Evolutionary conservation across 257 asterid species (phyloP), one percentile per base, ranked within the genome.

Genomic region (Lantana camara): DNA sequence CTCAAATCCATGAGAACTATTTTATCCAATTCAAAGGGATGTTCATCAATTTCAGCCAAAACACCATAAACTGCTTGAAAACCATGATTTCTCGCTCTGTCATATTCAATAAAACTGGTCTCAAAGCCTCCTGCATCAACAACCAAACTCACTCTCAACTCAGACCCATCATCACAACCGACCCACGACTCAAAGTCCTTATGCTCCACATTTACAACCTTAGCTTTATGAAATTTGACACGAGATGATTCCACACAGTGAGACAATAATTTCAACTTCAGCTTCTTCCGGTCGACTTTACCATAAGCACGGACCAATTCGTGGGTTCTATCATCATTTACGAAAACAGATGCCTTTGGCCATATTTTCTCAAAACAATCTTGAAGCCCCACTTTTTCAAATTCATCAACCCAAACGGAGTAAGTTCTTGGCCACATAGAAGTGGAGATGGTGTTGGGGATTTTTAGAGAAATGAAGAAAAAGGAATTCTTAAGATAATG

Each of bases 1-100:
- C 89, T 77, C 85, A 81, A 79, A 72, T 79, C 89, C 85, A 82
- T 77, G 11, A 82, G 76, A 45, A 79, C 73, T 80, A 82, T 77
- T 66, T 79, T 77, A 53, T 79, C 85, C 72, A 82, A 65, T 70
- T 82, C 82, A 70, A 77, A 82, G 1, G 83, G 85, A 67, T 82
- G 89, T 58, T 38, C 34, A 17, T 82, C 83, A 21, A 82, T 85
- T 55, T 79, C 78, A 9, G 83, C 89, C 17, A 82, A 53, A 66
- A 82, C 70, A 9, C 85, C 89, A 67, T 82, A 83, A 45, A 83
- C 89, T 35, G 79, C 69, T 51, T 82, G 85, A 57, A 62, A 79
- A 7, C 89, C 85, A 38, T 69, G 80, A 47, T 72, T 82, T 79
- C 83, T 79, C 29, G 75, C 73, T 63, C 63, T 77, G 69, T 69